phyloP scores from a whole-genome alignment of 1,284 basidiomycete species.

The Exobasidium cylindrosporum region DNA sequence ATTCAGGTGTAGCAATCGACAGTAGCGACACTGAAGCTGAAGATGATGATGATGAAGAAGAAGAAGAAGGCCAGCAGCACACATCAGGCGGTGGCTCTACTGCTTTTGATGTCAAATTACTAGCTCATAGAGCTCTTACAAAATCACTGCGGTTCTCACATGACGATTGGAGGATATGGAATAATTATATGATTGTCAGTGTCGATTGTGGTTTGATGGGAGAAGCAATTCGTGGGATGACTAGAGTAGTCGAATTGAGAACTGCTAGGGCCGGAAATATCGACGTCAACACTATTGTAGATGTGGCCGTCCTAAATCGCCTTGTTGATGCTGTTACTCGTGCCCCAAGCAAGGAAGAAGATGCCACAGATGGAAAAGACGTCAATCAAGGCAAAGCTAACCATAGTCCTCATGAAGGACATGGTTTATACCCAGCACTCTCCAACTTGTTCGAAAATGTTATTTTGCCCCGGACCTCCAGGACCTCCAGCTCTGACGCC shows the following conservation, averaged over 20 bases:
- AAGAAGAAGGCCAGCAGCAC: constrained; percentile 5
- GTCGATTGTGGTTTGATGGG: constrained; percentile 87
- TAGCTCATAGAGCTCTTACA: constrained; percentile 90
- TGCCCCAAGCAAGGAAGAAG: constrained; percentile 50
- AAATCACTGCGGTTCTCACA: constrained; percentile 77
- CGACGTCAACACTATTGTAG: constrained; percentile 59
- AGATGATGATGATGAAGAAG: constrained; percentile 7
- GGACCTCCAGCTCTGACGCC: constrained; percentile 61
- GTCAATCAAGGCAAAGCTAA: neutral
- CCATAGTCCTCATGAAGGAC: constrained; percentile 65
- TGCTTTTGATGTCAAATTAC: constrained; percentile 66
- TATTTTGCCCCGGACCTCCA: constrained; percentile 73
- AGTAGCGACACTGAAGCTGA: constrained; percentile 10
- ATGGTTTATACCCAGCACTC: constrained; percentile 67
- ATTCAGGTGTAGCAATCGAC: constrained; percentile 17
- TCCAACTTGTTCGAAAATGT: constrained; percentile 68
- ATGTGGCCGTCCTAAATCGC: constrained; percentile 80
- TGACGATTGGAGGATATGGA: constrained; percentile 97
- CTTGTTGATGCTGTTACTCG: constrained; percentile 80
- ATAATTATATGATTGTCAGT: constrained; percentile 92
- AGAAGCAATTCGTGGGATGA: constrained; percentile 80
- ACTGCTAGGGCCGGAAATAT: constrained; percentile 32
- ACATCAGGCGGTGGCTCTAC: neutral
- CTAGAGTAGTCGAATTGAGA: constrained; percentile 70
- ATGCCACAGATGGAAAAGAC: constrained; percentile 26